Conservation (phyloP, 306 rosid genomes). For the Vicia faba region DNA sequence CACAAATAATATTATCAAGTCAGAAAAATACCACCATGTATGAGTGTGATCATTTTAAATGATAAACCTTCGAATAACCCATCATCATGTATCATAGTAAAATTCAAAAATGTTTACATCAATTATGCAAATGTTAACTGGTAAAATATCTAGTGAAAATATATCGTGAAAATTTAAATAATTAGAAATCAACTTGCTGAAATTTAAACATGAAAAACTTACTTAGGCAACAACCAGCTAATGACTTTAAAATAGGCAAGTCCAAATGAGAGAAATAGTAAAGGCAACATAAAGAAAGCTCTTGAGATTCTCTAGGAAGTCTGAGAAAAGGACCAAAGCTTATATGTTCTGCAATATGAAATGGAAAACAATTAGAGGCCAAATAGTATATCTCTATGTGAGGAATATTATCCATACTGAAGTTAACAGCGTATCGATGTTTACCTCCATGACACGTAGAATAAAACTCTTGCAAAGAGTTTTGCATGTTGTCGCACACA, state of each 20-base stretch:
- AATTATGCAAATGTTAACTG: conserved; percentile 8
- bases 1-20: neutral
- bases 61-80: conserved; percentile 17
- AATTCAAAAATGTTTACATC: conserved; percentile 6
- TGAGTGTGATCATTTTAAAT: neutral
- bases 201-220: conserved; percentile 43
- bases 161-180: neutral
- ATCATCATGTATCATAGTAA: neutral
- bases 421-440: conserved; percentile 18
- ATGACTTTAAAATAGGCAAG: conserved; percentile 55
- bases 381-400: conserved; percentile 17
- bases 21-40: conserved; percentile 13
- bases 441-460: conserved; percentile 58
- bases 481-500: conserved; percentile 61
- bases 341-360: conserved; percentile 57
- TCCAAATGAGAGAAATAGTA: conserved; percentile 71
- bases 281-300: conserved; percentile 72
- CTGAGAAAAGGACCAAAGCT: conserved; percentile 70
- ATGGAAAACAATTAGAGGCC: conserved; percentile 31
- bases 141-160: conserved; percentile 7
- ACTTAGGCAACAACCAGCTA: conserved; percentile 79
- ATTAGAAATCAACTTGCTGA: conserved; percentile 9
- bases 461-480: conserved; percentile 59
- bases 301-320: conserved; percentile 79
- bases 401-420: conserved; percentile 6